These are phyloP conservation scores for Verticillium isaacii DNA, from an alignment of 2,329 filamentous ascomycete genomes.

Conservation along the genomic window DNA sequence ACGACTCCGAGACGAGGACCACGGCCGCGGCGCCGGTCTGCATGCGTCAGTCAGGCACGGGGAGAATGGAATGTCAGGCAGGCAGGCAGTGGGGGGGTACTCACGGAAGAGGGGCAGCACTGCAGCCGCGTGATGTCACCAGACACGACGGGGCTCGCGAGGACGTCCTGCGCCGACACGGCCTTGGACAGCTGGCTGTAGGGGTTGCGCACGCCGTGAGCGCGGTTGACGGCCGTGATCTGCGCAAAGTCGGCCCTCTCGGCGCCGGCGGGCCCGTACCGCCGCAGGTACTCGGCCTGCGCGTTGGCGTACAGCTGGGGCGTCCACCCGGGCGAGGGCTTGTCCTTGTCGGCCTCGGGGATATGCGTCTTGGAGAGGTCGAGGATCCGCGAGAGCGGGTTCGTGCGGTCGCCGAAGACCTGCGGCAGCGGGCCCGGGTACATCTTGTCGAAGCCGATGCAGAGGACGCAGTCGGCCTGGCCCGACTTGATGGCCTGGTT, in stretches of 20 bases:
- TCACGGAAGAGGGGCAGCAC: conserved; percentile 9
- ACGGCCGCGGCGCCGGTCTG: conserved; percentile 13
- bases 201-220: neutral
- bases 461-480: conserved; percentile 16
- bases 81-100: conserved; percentile 5
- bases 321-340: conserved; percentile 1
- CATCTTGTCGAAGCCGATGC: conserved; percentile 21
- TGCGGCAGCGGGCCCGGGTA: conserved; percentile 12
- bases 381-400: conserved; percentile 11
- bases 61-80: conserved; percentile 1
- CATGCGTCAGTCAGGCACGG: conserved; percentile 7
- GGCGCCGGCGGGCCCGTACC: neutral
- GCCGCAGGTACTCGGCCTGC: neutral
- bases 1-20: conserved; percentile 14
- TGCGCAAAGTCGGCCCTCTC: neutral
- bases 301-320: conserved; percentile 1
- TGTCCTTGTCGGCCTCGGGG: conserved; percentile 1
- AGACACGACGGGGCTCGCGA: neutral
- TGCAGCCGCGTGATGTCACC: neutral
- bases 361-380: conserved; percentile 8
- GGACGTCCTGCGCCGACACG: neutral
- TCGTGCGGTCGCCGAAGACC: conserved; percentile 11
- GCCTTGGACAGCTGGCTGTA: neutral
- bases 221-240: conserved; percentile 1
- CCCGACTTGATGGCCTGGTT: conserved; percentile 13